phyloP scores from a whole-genome alignment of 805 yeast genomes.

The Metschnikowia sp. region DNA sequence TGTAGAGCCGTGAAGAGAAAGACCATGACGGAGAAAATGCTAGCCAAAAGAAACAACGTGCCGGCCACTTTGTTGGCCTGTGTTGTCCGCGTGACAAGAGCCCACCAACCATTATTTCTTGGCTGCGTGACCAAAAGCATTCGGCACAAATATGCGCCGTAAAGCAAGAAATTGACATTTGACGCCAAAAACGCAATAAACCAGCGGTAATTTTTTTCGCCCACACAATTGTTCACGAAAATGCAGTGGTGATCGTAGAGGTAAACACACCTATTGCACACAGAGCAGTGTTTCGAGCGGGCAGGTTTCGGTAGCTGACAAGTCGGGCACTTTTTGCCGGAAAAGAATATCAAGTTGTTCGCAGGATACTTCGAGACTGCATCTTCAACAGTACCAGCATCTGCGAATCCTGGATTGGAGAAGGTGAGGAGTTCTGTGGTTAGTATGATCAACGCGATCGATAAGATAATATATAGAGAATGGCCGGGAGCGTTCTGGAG shows the following conservation, averaged over 20 bases:
- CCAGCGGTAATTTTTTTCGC: constrained; percentile 59
- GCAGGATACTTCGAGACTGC: constrained; percentile 24
- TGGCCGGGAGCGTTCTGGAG: constrained; percentile 9
- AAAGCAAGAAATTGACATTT: constrained; percentile 40
- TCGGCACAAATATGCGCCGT: constrained; percentile 41
- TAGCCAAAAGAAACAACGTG: constrained; percentile 43
- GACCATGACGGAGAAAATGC: constrained; percentile 41
- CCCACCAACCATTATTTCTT: constrained; percentile 18
- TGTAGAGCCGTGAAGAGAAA: constrained; percentile 33
- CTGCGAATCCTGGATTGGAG: constrained; percentile 42
- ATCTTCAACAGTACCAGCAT: constrained; percentile 10
- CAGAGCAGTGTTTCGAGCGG: constrained; percentile 59
- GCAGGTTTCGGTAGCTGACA: constrained; percentile 52
- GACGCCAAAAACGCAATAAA: constrained; percentile 50
- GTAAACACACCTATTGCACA: constrained; percentile 53
- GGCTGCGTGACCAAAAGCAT: constrained; percentile 15
- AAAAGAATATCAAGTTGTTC: constrained; percentile 55
- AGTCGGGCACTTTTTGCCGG: constrained; percentile 44
- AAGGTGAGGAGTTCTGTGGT: constrained; percentile 39
- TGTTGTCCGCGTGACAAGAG: constrained; percentile 24
- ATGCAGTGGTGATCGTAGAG: constrained; percentile 60
- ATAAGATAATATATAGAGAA: constrained; percentile 24
- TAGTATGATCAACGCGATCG: constrained; percentile 30
- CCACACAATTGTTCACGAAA: constrained; percentile 74
- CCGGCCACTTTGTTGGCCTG: constrained; percentile 38